Conservation (phyloP, 257 asterid genomes). For the Jacaranda copaia region DNA sequence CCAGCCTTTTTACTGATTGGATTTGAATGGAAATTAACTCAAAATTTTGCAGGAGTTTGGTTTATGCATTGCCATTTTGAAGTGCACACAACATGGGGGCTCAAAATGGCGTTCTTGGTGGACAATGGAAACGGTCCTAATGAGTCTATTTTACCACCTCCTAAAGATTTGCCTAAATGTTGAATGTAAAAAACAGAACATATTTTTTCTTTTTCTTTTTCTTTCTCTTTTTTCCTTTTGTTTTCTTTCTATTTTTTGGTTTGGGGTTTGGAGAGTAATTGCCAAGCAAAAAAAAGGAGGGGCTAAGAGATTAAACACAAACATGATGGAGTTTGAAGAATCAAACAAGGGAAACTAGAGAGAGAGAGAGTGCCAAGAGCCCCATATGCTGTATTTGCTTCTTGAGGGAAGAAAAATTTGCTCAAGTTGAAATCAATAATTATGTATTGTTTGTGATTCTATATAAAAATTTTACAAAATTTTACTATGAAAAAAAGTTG, state of each 20-base stretch:
- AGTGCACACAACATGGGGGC: conserved; percentile 93
- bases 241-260: neutral
- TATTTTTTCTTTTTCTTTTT: neutral
- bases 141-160: conserved; percentile 75
- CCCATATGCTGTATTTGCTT: conserved; percentile 34
- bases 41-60: conserved; percentile 68
- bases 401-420: conserved; percentile 41
- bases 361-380: conserved; percentile 13
- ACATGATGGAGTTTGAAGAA: conserved; percentile 13
- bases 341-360: neutral
- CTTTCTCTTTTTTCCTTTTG: neutral
- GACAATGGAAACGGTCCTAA: conserved; percentile 81
- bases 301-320: neutral
- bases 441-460: conserved; percentile 26
- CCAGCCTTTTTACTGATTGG: neutral
- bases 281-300: conserved; percentile 9
- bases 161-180: conserved; percentile 83
- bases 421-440: conserved; percentile 39
- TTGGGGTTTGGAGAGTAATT: conserved; percentile 5
- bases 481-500: neutral
- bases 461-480: neutral
- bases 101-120: conserved; percentile 87
- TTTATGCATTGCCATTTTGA: conserved; percentile 95
- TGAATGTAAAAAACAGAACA: conserved; percentile 24
- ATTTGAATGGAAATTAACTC: neutral